Base-by-base conservation (phyloP, 352 stramenopile species). In the Pythium monospermum region DNA sequence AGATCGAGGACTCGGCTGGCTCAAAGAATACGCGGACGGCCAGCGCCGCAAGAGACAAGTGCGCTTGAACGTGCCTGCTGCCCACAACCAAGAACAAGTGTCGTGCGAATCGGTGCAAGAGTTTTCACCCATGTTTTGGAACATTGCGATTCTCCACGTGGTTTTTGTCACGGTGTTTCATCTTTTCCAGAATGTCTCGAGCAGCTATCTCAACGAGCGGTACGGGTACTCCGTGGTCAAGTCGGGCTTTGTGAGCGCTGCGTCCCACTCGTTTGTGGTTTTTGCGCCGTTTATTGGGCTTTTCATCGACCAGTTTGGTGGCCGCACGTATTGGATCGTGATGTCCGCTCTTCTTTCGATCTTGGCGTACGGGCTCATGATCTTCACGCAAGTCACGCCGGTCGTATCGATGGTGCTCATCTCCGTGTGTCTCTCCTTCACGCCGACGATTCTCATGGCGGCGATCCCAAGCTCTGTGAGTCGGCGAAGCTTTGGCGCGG, bases 101-200 rank as follows among this genome's bases (percentile, higher is more conserved):
- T 83, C 73, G 46, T 88, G 76, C 49, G 71, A 87, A 16, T 85
- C 61, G 8, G 65, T 89, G 33, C 69, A 80, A 27, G 67, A 73
- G 35, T 93, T 93, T 53, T 91, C 81, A 49, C 65, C 70, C 62
- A 85, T 91, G 68, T 96, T 96, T 54, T 95, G 85, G 86, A 68
- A 83, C 42, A 73, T 96, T 23, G 71, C 79, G 33, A 47, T 91
- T 19, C 66, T 95, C 8, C 85, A 96, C 68, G 83, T 93, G 0
- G 76, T 90, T 52, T 95, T 95, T 50, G 85, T 95, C 49, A 91
- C 92, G 41, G 82, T 94, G 7, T 96, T 96, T 60, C 87, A 96
- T 49, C 63, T 96, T 25, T 96, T 96, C 66, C 83, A 94, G 58
- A 96, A 96, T 61, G 85, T 95, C 41, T 89, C 75, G 49, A 87